These are phyloP conservation scores for Physcomitrium patens DNA, from an alignment of 225 moss, liverwort and hornwort species.

Conservation along the genomic window DNA sequence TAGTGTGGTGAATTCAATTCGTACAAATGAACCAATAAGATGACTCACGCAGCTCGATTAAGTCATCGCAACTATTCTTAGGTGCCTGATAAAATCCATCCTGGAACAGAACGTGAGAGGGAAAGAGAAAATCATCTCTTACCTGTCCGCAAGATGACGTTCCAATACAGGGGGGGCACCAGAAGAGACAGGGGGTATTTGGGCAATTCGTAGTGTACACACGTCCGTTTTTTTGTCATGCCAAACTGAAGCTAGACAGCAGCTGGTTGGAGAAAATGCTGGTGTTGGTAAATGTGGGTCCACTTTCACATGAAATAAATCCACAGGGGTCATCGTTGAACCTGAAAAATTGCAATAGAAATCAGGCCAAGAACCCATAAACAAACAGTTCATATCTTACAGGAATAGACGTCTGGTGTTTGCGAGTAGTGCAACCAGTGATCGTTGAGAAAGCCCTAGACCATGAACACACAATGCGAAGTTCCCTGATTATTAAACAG, in stretches of 20 bases:
- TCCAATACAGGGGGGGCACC: constrained; percentile 59
- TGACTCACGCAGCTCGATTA: not conserved
- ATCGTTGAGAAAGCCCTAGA: constrained; percentile 17
- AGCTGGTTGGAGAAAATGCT: constrained; percentile 94
- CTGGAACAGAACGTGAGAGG: not conserved
- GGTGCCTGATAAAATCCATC: not conserved
- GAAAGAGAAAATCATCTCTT: not conserved
- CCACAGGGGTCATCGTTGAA: constrained; percentile 59
- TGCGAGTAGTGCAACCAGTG: not conserved
- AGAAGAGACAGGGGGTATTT: constrained; percentile 49
- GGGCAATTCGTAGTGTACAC: constrained; percentile 72
- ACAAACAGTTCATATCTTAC: not conserved
- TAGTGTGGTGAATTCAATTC: no score
- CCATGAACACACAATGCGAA: not conserved
- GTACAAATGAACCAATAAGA: not conserved
- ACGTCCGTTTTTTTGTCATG: constrained; percentile 66
- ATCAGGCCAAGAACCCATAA: constrained; percentile 14
- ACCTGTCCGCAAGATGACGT: constrained; percentile 94
- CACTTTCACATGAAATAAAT: constrained; percentile 69
- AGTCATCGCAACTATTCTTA: no score
- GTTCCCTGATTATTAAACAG: not conserved
- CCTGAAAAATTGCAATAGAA: constrained; percentile 41
- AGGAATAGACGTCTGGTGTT: not conserved
- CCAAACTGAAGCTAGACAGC: constrained; percentile 92
- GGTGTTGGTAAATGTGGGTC: constrained; percentile 67